A percentile compares a stretch with the other conserved stretches of the same genome.
Conservation (phyloP, 768 basidiomycete genomes). For the Daedalea quercina region DNA sequence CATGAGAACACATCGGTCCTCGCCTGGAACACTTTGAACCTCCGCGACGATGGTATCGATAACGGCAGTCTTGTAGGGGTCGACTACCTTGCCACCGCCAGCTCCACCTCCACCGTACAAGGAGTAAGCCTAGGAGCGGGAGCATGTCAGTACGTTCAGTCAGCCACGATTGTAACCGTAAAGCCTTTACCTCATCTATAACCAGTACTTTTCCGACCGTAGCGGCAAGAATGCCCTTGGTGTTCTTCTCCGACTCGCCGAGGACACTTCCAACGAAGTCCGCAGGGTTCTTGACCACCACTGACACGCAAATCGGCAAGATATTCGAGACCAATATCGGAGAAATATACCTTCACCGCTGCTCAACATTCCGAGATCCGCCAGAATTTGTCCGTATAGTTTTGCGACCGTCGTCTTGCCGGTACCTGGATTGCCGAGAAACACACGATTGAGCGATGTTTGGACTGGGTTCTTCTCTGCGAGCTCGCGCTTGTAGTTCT, state of each 20-base stretch:
- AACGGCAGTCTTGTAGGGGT: slow-evolving; percentile 58
- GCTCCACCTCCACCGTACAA: slow-evolving; percentile 41
- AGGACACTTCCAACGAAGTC: slow-evolving; percentile 58
- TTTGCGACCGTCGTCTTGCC: slow-evolving; percentile 69
- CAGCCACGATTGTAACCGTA: background rate
- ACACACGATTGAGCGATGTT: slow-evolving; percentile 56
- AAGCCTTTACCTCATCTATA: slow-evolving; percentile 63
- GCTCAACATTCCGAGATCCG: slow-evolving; percentile 56
- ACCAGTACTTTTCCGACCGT: slow-evolving; percentile 62
- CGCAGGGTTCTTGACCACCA: slow-evolving; percentile 60
- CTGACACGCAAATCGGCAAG: slow-evolving; percentile 24
- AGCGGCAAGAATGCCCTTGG: slow-evolving; percentile 53
- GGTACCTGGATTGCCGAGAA: slow-evolving; percentile 63
- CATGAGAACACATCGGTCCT: slow-evolving; percentile 62
- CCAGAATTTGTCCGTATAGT: slow-evolving; percentile 57
- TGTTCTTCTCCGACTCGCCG: slow-evolving; percentile 58
- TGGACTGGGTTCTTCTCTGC: slow-evolving; percentile 44
- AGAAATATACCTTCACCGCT: slow-evolving; percentile 57
- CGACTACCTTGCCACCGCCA: slow-evolving; percentile 17
- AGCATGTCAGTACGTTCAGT: background rate
- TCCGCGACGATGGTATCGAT: slow-evolving; percentile 74
- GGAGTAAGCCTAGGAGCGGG: slow-evolving; percentile 51
- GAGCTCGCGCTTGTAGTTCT: slow-evolving; percentile 57
- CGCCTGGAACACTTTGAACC: slow-evolving; percentile 61
- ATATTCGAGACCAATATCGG: background rate